Percentiles rank a stretch among this genome's conserved stretches.
Conservation (phyloP, 2,329 filamentous ascomycete species). For the Chaetomiaceae sp. region DNA sequence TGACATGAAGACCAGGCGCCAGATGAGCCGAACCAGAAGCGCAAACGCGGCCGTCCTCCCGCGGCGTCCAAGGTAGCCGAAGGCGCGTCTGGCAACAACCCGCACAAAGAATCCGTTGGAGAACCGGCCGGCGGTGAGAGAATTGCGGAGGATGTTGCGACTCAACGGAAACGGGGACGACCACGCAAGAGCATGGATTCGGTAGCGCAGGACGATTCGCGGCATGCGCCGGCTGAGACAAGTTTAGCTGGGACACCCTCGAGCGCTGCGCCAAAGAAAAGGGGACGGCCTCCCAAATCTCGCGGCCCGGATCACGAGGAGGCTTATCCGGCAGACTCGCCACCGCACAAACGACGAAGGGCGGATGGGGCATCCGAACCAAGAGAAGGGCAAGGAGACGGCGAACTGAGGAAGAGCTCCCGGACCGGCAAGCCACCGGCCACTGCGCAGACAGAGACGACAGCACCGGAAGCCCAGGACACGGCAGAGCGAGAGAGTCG, state of each 20-base stretch:
- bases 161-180: constrained; percentile 13
- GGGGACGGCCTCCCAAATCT: constrained; percentile 11
- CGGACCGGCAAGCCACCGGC: neutral
- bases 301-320: constrained; percentile 8
- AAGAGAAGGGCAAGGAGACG: neutral
- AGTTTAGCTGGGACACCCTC: neutral
- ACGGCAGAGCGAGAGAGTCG: neutral
- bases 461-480: neutral
- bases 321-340: neutral
- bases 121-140: neutral
- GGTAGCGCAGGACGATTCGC: neutral
- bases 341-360: constrained; percentile 16
- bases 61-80: constrained; percentile 20
- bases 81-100: constrained; percentile 21
- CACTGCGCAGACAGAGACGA: neutral
- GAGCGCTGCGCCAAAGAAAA: constrained; percentile 8
- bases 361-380: neutral
- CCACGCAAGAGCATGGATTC: constrained; percentile 10
- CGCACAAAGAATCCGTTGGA: neutral
- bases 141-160: neutral
- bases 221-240: neutral
- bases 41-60: constrained; percentile 31
- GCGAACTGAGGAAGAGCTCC: neutral
- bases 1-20: constrained; percentile 18
- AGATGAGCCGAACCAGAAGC: constrained; percentile 27